phyloP scores from a whole-genome alignment of 2,329 filamentous ascomycete species.

The Cytospora piceae region DNA sequence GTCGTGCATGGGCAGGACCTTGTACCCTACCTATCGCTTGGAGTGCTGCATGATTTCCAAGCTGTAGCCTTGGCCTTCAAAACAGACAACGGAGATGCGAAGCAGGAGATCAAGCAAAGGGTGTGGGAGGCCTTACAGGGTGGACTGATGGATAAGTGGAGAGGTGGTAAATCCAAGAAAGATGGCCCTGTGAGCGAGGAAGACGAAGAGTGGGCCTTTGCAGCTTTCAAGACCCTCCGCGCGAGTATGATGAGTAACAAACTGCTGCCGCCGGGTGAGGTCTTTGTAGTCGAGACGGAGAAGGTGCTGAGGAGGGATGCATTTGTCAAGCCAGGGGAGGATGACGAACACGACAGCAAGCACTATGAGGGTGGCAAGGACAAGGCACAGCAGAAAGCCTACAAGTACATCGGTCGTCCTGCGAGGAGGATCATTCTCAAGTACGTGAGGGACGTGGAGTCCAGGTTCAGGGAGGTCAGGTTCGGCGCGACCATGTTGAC shows the following conservation, averaged over 20 bases:
- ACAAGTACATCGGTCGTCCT: slow-evolving; percentile 58
- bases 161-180: slow-evolving; percentile 44
- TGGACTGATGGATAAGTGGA: slow-evolving; percentile 66
- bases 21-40: slow-evolving; percentile 74
- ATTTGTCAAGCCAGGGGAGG: slow-evolving; percentile 47
- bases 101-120: slow-evolving; percentile 66
- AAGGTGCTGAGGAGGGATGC: slow-evolving; percentile 69
- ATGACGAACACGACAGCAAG: slow-evolving; percentile 26
- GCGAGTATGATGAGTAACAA: slow-evolving; percentile 71
- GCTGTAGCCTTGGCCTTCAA: slow-evolving; percentile 74
- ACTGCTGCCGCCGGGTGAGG: slow-evolving; percentile 74
- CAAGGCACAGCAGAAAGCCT: slow-evolving; percentile 14
- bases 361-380: background rate
- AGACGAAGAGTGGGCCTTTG: slow-evolving; percentile 71
- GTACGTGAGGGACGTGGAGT: slow-evolving; percentile 73
- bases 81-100: slow-evolving; percentile 68
- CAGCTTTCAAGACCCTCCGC: slow-evolving; percentile 67
- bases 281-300: slow-evolving; percentile 72
- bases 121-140: slow-evolving; percentile 68
- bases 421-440: slow-evolving; percentile 71
- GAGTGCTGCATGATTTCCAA: slow-evolving; percentile 75
- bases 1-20: slow-evolving; percentile 74
- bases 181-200: slow-evolving; percentile 43
- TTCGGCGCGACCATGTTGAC: slow-evolving; percentile 76
- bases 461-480: slow-evolving; percentile 68